These are phyloP conservation scores for Sporothrix mexicana DNA, from an alignment of 2,329 filamentous ascomycete genomes.

Conservation along the genomic window DNA sequence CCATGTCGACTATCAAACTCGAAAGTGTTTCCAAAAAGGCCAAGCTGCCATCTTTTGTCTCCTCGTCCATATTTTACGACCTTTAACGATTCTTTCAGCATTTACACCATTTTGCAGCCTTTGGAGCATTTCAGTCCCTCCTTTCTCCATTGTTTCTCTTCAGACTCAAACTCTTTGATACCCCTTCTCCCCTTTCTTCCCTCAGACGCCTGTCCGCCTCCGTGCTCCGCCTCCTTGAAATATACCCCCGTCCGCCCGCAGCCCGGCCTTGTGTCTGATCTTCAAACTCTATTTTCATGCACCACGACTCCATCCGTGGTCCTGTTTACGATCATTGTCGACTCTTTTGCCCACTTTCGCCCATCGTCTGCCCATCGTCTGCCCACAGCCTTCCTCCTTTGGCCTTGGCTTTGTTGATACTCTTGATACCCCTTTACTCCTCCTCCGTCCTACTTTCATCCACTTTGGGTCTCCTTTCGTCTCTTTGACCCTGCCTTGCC, in stretches of 20 bases:
- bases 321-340: constrained; percentile 6
- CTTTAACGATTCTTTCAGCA: constrained; percentile 42
- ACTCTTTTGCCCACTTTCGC: background rate
- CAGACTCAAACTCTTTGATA: background rate
- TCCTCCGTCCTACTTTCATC: background rate
- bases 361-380: background rate
- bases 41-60: constrained; percentile 40
- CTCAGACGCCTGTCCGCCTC: constrained; percentile 34
- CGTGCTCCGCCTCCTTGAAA: constrained; percentile 43
- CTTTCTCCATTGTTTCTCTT: constrained; percentile 1
- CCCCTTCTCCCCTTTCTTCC: constrained; percentile 12
- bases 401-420: background rate
- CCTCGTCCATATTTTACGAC: constrained; percentile 39
- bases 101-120: constrained; percentile 38
- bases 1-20: constrained; percentile 51
- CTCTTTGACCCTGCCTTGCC: constrained; percentile 11
- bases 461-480: background rate
- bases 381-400: background rate
- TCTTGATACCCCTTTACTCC: constrained; percentile 5
- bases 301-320: constrained; percentile 18
- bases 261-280: constrained; percentile 42
- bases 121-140: constrained; percentile 3
- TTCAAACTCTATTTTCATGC: constrained; percentile 38
- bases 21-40: constrained; percentile 43
- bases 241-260: constrained; percentile 17